Conservation (phyloP, 2,329 filamentous ascomycete genomes). For the Lojkania enalia region DNA sequence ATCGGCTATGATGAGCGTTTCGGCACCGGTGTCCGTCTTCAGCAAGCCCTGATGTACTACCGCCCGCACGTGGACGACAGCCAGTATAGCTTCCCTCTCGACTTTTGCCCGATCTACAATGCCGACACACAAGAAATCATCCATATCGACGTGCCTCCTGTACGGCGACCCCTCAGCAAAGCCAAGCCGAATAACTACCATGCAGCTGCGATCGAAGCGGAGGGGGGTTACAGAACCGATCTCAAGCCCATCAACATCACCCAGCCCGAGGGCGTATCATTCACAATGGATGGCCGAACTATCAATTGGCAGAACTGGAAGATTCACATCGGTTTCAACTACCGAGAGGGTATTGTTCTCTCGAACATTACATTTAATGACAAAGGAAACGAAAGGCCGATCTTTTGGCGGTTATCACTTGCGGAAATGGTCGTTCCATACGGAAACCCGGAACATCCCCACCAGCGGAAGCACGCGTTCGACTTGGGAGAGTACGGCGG, state of each 20-base stretch:
- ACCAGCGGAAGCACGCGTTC: slow-evolving; percentile 81
- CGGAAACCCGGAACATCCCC: slow-evolving; percentile 77
- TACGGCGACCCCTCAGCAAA: slow-evolving; percentile 74
- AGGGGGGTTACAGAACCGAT: slow-evolving; percentile 75
- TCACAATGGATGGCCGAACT: slow-evolving; percentile 72
- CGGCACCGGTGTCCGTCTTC: slow-evolving; percentile 74
- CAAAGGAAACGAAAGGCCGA: slow-evolving; percentile 71
- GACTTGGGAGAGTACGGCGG: slow-evolving; percentile 81
- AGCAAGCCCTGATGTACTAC: slow-evolving; percentile 96
- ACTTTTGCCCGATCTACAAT: slow-evolving; percentile 93
- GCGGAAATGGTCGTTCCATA: slow-evolving; percentile 95
- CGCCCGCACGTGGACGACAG: slow-evolving; percentile 81
- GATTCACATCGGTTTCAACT: slow-evolving; percentile 92
- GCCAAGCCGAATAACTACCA: slow-evolving; percentile 79
- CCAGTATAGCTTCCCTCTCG: slow-evolving; percentile 88
- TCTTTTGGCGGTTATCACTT: slow-evolving; percentile 87
- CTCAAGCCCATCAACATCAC: slow-evolving; percentile 87
- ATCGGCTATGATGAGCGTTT: slow-evolving; percentile 93
- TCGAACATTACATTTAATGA: slow-evolving; percentile 91
- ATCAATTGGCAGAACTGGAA: slow-evolving; percentile 94
- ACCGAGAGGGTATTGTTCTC: slow-evolving; percentile 86
- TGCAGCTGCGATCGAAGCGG: slow-evolving; percentile 69
- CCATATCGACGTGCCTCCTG: slow-evolving; percentile 79
- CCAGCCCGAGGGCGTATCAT: slow-evolving; percentile 86
- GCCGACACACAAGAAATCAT: slow-evolving; percentile 76